Evolutionary conservation across 164 flowering plant genomes (phyloP).

Genomic region (Nelumbo lutea): DNA sequence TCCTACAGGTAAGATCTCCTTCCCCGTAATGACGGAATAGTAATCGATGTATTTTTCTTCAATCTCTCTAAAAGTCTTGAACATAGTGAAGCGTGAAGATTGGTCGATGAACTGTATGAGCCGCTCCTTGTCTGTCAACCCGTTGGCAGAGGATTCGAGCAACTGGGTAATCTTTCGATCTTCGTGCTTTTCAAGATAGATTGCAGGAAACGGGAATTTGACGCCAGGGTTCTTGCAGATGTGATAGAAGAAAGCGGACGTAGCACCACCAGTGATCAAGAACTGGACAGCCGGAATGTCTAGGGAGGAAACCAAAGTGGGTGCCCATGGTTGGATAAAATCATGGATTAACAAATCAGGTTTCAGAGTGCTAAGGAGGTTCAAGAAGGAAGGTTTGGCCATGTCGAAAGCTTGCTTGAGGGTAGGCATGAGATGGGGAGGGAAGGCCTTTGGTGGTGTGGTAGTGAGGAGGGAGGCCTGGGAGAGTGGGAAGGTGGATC

Average conservation of each 20-base stretch:
- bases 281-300: conserved; percentile 20
- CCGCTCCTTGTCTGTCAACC: conserved; percentile 4
- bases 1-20: conserved; percentile 29
- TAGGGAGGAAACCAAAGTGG: conserved; percentile 9
- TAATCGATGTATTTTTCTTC: conserved; percentile 33
- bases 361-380: conserved; percentile 21
- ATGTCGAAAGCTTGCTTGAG: conserved; percentile 31
- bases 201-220: conserved; percentile 18
- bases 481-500: conserved; percentile 27
- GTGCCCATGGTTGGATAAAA: conserved; percentile 26
- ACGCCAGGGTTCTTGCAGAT: background rate
- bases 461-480: conserved; percentile 35
- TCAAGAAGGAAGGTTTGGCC: conserved; percentile 19
- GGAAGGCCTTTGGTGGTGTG: conserved; percentile 38
- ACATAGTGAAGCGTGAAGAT: conserved; percentile 16
- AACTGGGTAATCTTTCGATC: background rate
- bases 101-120: conserved; percentile 6
- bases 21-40: conserved; percentile 6
- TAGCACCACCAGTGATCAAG: conserved; percentile 2
- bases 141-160: background rate
- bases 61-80: conserved; percentile 26
- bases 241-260: conserved; percentile 9
- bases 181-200: conserved; percentile 14
- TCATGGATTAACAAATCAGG: conserved; percentile 13
- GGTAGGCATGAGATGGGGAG: conserved; percentile 31